Evolutionary conservation across 164 flowering plant species (phyloP).

Genomic region (Tetracentron sinense): DNA sequence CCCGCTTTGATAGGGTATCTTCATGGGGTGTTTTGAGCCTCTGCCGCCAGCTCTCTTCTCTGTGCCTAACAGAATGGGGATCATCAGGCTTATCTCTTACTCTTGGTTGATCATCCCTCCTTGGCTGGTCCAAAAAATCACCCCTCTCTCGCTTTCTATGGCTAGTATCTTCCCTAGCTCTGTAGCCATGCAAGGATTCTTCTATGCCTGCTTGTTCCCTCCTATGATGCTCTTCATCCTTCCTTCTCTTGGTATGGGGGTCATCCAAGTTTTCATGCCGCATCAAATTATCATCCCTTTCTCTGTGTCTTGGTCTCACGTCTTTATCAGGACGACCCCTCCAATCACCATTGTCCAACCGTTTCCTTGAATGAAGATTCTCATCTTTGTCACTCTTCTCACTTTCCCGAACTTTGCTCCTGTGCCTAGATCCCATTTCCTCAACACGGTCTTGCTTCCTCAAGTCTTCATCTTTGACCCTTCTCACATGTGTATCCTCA

Average conservation of each 20-base stretch:
- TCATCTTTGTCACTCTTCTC: slow-evolving; percentile 71
- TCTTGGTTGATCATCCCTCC: slow-evolving; percentile 59
- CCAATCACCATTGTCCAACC: slow-evolving; percentile 64
- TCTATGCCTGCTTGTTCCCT: slow-evolving; percentile 66
- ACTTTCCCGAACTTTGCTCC: slow-evolving; percentile 58
- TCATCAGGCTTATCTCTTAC: slow-evolving; percentile 58
- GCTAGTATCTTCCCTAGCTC: slow-evolving; percentile 46
- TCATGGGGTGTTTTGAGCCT: slow-evolving; percentile 56
- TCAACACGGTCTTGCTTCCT: slow-evolving; percentile 65
- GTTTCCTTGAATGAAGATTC: slow-evolving; percentile 53
- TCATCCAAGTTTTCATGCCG: slow-evolving; percentile 60
- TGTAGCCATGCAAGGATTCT: slow-evolving; percentile 44
- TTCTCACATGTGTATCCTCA: slow-evolving; percentile 57
- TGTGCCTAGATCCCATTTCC: slow-evolving; percentile 53
- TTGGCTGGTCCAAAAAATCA: too few relatives aligned
- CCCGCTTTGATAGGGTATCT: slow-evolving; percentile 47
- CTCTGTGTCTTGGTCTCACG: slow-evolving; percentile 50
- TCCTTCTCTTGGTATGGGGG: slow-evolving; percentile 59
- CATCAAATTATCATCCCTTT: slow-evolving; percentile 54
- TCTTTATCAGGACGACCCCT: slow-evolving; percentile 63
- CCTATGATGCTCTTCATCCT: slow-evolving; percentile 57
- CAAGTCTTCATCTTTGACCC: slow-evolving; percentile 53
- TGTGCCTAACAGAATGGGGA: slow-evolving; percentile 50
- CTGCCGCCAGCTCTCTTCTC: slow-evolving; percentile 63
- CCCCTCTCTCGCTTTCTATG: slow-evolving; percentile 77